These are phyloP conservation scores for Chamaecrista fasciculata DNA, from an alignment of 306 rosid genomes.

Conservation along the genomic window DNA sequence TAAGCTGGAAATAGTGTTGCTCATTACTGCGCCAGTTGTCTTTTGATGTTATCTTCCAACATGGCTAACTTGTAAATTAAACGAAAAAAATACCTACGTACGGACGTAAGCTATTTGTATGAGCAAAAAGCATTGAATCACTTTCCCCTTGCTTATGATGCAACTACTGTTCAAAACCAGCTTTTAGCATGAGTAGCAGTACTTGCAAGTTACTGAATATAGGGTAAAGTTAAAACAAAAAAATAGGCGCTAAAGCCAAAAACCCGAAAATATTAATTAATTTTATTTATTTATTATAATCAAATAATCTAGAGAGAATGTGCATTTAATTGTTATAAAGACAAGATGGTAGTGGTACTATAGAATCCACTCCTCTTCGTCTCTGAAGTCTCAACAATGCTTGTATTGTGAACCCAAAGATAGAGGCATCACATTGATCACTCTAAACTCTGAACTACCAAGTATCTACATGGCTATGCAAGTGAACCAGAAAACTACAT, in stretches of 20 bases:
- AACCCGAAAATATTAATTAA: neutral
- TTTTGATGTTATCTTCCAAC: neutral
- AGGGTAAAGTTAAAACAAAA: neutral
- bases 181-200: neutral
- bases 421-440: neutral
- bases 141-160: neutral
- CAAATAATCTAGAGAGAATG: neutral
- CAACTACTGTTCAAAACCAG: neutral
- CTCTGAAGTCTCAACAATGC: constrained; percentile 6
- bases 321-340: constrained; percentile 22
- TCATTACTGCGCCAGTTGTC: neutral
- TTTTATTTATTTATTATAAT: neutral
- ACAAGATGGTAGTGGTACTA: constrained; percentile 4
- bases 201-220: neutral
- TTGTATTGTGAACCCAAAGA: constrained; percentile 13
- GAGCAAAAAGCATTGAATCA: neutral
- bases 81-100: neutral
- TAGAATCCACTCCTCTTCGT: constrained; percentile 21
- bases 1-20: neutral
- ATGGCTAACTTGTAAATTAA: neutral
- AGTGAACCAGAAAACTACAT: constrained; percentile 34
- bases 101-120: neutral
- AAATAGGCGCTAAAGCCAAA: neutral
- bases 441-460: neutral
- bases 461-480: constrained; percentile 43